A percentile compares a stretch with the other conserved stretches of the same genome.
Evolutionary conservation across 768 basidiomycete genomes (phyloP).

Genomic region (Mycena kentingensis): DNA sequence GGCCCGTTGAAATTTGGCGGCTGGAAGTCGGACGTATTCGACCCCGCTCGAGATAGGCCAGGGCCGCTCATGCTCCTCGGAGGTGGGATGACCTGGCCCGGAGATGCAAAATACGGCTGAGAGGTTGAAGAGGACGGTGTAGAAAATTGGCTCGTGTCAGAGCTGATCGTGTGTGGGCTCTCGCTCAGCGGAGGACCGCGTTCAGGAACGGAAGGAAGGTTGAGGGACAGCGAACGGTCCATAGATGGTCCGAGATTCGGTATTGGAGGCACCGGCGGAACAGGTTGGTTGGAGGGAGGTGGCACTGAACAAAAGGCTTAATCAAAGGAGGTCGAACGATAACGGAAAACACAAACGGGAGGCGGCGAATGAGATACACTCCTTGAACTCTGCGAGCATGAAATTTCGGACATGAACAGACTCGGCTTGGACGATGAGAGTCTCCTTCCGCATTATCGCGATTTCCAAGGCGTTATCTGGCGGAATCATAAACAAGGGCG

Average conservation of each 20-base stretch:
- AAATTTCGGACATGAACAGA: constrained; percentile 60
- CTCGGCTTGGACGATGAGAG: constrained; percentile 63
- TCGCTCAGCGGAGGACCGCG: constrained; percentile 5
- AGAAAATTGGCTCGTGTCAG: constrained; percentile 16
- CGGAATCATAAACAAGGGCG: constrained; percentile 7
- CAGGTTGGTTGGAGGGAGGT: constrained; percentile 60
- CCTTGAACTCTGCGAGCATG: constrained; percentile 70
- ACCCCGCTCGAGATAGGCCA: constrained; percentile 26
- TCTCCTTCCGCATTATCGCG: constrained; percentile 87
- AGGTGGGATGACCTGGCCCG: constrained; percentile 41
- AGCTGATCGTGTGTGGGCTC: constrained; percentile 12
- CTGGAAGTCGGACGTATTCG: constrained; percentile 28
- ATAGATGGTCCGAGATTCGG: constrained; percentile 6
- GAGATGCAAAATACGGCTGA: constrained; percentile 40
- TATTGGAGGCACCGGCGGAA: constrained; percentile 62
- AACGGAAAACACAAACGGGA: constrained; percentile 53
- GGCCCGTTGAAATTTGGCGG: constrained; percentile 23
- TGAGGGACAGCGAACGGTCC: constrained; percentile 1
- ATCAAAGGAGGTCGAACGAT: constrained; percentile 5
- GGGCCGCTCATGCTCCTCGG: constrained; percentile 39
- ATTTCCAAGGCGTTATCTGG: constrained; percentile 75
- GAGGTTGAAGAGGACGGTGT: constrained; percentile 27
- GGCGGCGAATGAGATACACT: constrained; percentile 82
- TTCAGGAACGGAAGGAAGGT: constrained; percentile 10
- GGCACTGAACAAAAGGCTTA: constrained; percentile 46